These are phyloP conservation scores for Fusarium cyanostomum DNA, from an alignment of 2,329 filamentous ascomycete species.

Conservation along the genomic window DNA sequence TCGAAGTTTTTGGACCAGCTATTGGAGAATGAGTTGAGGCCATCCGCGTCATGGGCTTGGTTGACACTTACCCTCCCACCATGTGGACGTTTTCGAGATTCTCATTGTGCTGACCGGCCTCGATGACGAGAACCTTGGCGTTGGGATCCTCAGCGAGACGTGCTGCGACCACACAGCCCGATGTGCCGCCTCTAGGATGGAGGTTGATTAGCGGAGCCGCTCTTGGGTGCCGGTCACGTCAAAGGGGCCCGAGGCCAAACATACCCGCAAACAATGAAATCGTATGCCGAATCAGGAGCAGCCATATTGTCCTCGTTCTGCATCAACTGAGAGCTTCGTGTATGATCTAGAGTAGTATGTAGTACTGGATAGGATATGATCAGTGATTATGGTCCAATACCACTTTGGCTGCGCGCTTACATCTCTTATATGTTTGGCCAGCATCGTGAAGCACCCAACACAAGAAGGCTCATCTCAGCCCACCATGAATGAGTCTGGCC, in stretches of 20 bases:
- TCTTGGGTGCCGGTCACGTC: background rate
- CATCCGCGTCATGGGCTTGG: no score
- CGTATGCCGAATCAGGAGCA: conserved; percentile 38
- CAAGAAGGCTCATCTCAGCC: background rate
- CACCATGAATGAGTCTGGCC: background rate
- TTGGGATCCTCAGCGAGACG: conserved; percentile 49
- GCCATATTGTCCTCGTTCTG: conserved; percentile 23
- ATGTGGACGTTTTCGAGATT: conserved; percentile 61
- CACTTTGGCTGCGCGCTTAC: background rate
- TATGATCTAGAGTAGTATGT: background rate
- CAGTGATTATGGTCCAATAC: background rate
- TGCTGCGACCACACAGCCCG: conserved; percentile 50
- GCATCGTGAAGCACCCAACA: background rate
- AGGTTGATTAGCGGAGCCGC: conserved; percentile 8
- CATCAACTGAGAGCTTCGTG: background rate
- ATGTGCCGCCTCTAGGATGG: conserved; percentile 46
- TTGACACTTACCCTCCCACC: conserved; percentile 55
- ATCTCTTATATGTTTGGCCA: conserved; percentile 18
- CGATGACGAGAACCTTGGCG: conserved; percentile 47
- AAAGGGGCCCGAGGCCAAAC: conserved; percentile 9
- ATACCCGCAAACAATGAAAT: conserved; percentile 50
- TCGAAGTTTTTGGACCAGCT: conserved; percentile 59
- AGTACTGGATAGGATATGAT: background rate
- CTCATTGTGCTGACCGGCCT: conserved; percentile 52
- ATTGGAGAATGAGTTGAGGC: background rate